A percentile compares a stretch with the other conserved stretches of the same genome.
phyloP scores from a whole-genome alignment of 1,284 basidiomycete genomes.

The Pseudozyma pruni region DNA sequence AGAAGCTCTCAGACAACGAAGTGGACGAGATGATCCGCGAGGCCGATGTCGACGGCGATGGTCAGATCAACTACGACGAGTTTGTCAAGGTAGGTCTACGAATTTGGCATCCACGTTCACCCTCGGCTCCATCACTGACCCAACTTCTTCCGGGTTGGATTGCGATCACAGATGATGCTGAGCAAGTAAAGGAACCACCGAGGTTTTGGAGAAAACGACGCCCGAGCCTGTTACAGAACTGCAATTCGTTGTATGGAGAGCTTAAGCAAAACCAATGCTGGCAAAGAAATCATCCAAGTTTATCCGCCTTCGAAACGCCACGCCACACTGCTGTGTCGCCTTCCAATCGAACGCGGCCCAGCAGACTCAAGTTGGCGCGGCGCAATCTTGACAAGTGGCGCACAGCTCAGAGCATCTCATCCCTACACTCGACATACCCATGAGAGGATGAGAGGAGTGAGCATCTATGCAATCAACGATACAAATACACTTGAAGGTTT shows the following conservation, averaged over 20 bases:
- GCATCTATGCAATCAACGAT: too few relatives aligned
- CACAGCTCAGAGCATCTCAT: background rate
- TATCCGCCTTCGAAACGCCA: slow-evolving; percentile 4
- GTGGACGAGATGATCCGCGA: slow-evolving; percentile 99
- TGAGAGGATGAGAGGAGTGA: slow-evolving; percentile 1
- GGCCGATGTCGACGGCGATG: slow-evolving; percentile 94
- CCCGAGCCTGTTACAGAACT: background rate
- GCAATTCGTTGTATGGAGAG: too few relatives aligned
- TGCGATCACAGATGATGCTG: slow-evolving; percentile 63
- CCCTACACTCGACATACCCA: too few relatives aligned
- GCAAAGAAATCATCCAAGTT: too few relatives aligned
- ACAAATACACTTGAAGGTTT: slow-evolving; percentile 1
- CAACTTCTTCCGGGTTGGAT: too few relatives aligned
- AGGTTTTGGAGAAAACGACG: slow-evolving; percentile 1
- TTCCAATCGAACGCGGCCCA: too few relatives aligned
- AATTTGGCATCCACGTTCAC: too few relatives aligned
- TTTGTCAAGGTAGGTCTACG: slow-evolving; percentile 72
- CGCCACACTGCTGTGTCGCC: too few relatives aligned
- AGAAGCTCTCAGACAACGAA: slow-evolving; percentile 90
- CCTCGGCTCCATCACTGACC: too few relatives aligned
- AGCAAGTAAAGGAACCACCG: slow-evolving; percentile 52
- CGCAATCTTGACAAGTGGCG: too few relatives aligned
- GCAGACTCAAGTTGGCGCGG: too few relatives aligned
- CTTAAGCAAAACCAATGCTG: too few relatives aligned
- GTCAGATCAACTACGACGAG: slow-evolving; percentile 77